Conservation (phyloP, 371 early-diverging fungal genomes). For the Mortierella sp. region DNA sequence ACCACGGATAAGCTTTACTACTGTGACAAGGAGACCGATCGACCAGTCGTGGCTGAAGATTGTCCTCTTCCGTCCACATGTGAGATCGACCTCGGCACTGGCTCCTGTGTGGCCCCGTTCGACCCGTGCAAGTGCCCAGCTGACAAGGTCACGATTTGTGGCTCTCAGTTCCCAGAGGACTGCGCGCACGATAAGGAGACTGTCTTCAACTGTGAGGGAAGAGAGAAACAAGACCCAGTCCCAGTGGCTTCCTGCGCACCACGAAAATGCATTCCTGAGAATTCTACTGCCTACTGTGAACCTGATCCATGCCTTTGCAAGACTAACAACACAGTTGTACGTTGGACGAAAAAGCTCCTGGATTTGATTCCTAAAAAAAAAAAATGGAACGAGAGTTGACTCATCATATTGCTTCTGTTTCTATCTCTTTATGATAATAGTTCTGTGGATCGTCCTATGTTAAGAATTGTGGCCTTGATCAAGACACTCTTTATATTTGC, state of each 20-base stretch:
- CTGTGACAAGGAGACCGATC: background rate
- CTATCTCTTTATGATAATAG: too few species aligned
- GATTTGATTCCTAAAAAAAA: too few species aligned
- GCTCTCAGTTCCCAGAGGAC: background rate
- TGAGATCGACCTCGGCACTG: background rate
- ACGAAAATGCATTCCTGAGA: background rate
- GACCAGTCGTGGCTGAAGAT: background rate
- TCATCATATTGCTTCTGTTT: too few species aligned
- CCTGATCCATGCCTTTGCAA: constrained; percentile 10
- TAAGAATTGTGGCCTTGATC: background rate
- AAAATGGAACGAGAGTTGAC: too few species aligned
- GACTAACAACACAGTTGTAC: too few species aligned
- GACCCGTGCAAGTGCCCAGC: constrained; percentile 10
- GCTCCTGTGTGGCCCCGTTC: background rate
- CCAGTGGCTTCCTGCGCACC: background rate
- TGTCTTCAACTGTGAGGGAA: constrained; percentile 2
- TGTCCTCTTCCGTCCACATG: constrained; percentile 3
- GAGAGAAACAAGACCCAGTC: background rate
- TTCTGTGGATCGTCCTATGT: constrained; percentile 2
- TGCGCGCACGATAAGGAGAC: background rate
- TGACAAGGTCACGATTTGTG: background rate
- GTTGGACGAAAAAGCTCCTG: too few species aligned
- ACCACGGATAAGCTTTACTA: background rate
- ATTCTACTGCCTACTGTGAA: background rate
- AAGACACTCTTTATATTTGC: constrained; percentile 5